Evolutionary conservation across 2,329 filamentous ascomycete species (phyloP), one percentile per base, ranked within the genome.

Genomic region (Claviceps humidiphila): DNA sequence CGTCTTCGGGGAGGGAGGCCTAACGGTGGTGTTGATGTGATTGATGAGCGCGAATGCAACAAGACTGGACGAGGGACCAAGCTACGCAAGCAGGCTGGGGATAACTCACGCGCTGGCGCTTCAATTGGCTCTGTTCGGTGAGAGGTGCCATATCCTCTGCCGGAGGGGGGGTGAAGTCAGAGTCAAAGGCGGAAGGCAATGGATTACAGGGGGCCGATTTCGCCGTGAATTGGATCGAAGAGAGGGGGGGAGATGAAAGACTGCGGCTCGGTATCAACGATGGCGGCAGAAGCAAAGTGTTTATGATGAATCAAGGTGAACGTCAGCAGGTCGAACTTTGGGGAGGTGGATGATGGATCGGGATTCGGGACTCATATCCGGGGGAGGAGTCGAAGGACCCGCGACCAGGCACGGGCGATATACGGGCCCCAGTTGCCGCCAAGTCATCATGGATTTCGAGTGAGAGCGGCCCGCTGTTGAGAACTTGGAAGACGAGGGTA

Each of bases 51-150:
- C 55, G 54, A 55, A 50, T 52, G 44, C 45, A 49, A 47, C 51
- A 50, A 54, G 54, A 54, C 51, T 49, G 45, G 53, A 48, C 34
- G 41, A 22, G 9, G 22, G 54, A 58, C 53, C 58, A 45, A 17
- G 52, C 46, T 40, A 57, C 55, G 54, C 38, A 59, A 54, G 22
- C 50, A 51, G 54, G 59, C 55, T 66, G 56, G 54, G 34, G 49
- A 51, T 13, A 8, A 73, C 79, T 65, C 75, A 93, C 88, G 68
- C 84, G 79, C 60, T 74, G 80, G 65, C 89, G 83, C 75, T 95
- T 95, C 72, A 93, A 81, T 71, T 87, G 85, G 73, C 84, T 89
- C 74, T 87, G 87, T 70, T 93, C 85, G 58, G 69, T 67, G 61
- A 74, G 71, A 68, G 81, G 75, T 68, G 80, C 71, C 80, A 82